Evolutionary conservation across 2,329 filamentous ascomycete genomes (phyloP).

Genomic region (Ophiostoma australiae): DNA sequence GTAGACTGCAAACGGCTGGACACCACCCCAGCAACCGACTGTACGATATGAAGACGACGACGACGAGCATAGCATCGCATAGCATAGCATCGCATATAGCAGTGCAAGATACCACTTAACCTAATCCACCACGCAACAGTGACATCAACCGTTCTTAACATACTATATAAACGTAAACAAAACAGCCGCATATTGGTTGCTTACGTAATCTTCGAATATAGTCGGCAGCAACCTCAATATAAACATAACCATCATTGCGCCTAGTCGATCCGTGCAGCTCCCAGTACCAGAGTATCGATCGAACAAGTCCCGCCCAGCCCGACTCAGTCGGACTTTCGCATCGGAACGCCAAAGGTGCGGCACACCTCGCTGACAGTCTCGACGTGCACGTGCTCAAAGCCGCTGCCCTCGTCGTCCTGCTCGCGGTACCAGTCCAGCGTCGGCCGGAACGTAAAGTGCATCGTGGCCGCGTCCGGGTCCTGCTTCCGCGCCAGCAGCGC

Average conservation of each 20-base stretch:
- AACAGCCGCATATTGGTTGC: neutral
- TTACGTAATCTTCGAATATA: neutral
- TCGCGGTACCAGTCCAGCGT: conserved; percentile 51
- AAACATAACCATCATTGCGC: too few relatives aligned
- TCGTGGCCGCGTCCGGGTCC: conserved; percentile 28
- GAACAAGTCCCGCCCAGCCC: too few relatives aligned
- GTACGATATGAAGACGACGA: conserved; percentile 1
- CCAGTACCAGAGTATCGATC: too few relatives aligned
- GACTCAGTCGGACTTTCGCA: neutral
- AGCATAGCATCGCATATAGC: neutral
- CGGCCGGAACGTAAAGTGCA: conserved; percentile 42
- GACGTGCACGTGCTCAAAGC: conserved; percentile 31
- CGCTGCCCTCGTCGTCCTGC: conserved; percentile 44
- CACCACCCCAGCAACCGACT: neutral
- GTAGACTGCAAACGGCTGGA: too few relatives aligned
- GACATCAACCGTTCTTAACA: too few relatives aligned
- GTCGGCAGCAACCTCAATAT: too few relatives aligned
- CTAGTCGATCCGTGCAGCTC: too few relatives aligned
- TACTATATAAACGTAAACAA: too few relatives aligned
- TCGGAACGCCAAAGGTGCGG: neutral
- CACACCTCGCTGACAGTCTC: neutral
- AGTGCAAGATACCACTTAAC: neutral
- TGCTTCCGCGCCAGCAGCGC: conserved; percentile 31
- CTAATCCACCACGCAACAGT: too few relatives aligned
- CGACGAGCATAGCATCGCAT: neutral